Evolutionary conservation across 305 asterid species (phyloP), one percentile per base, ranked within the genome.

Genomic region (Euphrasia arctica): DNA sequence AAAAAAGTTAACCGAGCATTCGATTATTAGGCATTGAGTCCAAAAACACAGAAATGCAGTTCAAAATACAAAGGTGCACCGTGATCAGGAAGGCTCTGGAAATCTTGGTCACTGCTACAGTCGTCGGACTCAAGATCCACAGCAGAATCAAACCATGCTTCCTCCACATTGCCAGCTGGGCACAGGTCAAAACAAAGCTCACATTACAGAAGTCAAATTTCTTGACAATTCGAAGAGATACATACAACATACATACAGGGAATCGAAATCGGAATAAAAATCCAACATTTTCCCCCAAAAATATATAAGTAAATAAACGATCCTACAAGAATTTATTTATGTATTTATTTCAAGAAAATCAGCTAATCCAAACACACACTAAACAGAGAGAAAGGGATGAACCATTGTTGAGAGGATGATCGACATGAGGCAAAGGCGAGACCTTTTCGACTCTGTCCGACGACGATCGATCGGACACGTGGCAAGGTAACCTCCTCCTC

Each of bases 61-160:
- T 47, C 42, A 47, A 18, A 47, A 12, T 1, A 47, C 7, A n/a
- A n/a, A 47, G 18, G 14, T 5, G 3, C 73, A 94, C 98, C 99
- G 4, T 36, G 42, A 78, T 94, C 99, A 7, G 96, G 86, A 58
- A 85, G 80, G 57, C 98, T 90, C 55, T 80, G 95, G 74, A 83
- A 94, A 75, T 94, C 99, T 39, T 94, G 98, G 14, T 94, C 99
- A 28, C 98, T 90, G 74, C 88, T n/a, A 84, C 42, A 36, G 42
- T 36, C 42, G 61, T 94, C 99, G 2, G 93, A 86, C 48, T 94
- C 98, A 42, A 94, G 88, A 31, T 74, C 73, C 43, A 77, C 82
- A 66, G 88, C 83, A 63, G 98, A 83, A 73, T 94, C 98, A 34
- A 74, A 90, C 96, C 98, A 94, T 3, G 95, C 82, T 78, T 90